A percentile compares a stretch with the other conserved stretches of the same genome.
Conservation (phyloP, 2,329 filamentous ascomycete genomes). For the Aureobasidium zeae region DNA sequence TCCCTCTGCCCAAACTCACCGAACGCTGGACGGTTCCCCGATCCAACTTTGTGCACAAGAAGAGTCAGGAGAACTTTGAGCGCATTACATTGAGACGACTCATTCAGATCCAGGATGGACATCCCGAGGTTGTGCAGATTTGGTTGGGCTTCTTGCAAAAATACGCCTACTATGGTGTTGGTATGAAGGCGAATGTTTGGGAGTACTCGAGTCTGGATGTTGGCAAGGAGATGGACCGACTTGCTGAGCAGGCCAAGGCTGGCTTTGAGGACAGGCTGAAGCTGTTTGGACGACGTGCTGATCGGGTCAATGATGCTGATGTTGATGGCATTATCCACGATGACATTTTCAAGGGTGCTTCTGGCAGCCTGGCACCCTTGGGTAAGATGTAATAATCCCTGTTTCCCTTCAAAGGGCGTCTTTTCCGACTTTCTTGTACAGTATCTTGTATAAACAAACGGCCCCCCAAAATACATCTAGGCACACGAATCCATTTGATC, state of each 20-base stretch:
- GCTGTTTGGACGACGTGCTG: constrained; percentile 23
- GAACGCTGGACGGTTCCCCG: constrained; percentile 92
- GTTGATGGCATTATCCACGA: constrained; percentile 18
- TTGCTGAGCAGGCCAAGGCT: constrained; percentile 25
- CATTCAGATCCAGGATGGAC: constrained; percentile 86
- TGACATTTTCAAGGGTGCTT: constrained; percentile 26
- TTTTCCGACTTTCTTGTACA: constrained; percentile 4
- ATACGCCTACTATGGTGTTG: constrained; percentile 89
- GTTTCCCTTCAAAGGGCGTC: not conserved
- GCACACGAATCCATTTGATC: no score
- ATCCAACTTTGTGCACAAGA: constrained; percentile 90
- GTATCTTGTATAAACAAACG: constrained; percentile 13
- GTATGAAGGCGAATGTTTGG: constrained; percentile 98
- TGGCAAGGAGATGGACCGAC: constrained; percentile 27
- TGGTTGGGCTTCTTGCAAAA: constrained; percentile 91
- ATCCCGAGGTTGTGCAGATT: constrained; percentile 77
- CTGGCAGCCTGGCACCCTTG: constrained; percentile 24
- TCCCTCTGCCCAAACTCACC: constrained; percentile 74
- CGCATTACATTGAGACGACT: constrained; percentile 74
- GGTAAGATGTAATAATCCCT: constrained; percentile 13
- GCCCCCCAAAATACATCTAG: no score
- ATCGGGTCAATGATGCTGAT: constrained; percentile 19
- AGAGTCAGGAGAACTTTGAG: constrained; percentile 96
- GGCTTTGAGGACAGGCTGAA: constrained; percentile 24
- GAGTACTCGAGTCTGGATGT: constrained; percentile 56